Conservation (phyloP, 2,329 filamentous ascomycete genomes). For the Ceratocystis colombiana region DNA sequence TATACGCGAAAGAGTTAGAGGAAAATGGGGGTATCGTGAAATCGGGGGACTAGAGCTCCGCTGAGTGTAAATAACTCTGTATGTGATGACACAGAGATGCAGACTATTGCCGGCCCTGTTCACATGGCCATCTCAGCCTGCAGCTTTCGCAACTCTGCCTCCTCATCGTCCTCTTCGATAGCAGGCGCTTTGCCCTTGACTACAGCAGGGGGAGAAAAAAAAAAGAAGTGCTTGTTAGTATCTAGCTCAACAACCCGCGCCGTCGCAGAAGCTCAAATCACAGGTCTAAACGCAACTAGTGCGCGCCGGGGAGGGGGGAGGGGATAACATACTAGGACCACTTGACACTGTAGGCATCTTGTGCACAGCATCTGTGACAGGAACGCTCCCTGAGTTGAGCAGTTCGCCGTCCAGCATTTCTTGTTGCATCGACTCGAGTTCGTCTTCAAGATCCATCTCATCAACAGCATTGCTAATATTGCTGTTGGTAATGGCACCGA, state of each 20-base stretch:
- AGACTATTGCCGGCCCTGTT: conserved; percentile 27
- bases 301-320: not conserved
- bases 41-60: conserved; percentile 3
- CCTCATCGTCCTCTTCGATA: conserved; percentile 79
- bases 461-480: conserved; percentile 61
- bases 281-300: too few species aligned
- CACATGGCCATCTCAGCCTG: conserved; percentile 97
- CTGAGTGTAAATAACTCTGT: conserved; percentile 11
- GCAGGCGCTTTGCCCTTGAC: conserved; percentile 43
- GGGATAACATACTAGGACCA: conserved; percentile 57
- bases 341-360: conserved; percentile 65
- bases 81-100: not conserved
- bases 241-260: not conserved
- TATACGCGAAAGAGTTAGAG: not conserved
- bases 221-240: not conserved
- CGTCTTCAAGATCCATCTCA: conserved; percentile 75
- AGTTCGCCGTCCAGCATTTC: conserved; percentile 89
- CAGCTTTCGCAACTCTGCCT: conserved; percentile 83
- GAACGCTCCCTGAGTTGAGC: conserved; percentile 76
- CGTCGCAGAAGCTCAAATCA: not conserved
- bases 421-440: conserved; percentile 80
- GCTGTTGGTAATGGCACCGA: conserved; percentile 67
- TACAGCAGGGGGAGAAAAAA: conserved; percentile 28
- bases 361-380: conserved; percentile 67
- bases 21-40: conserved; percentile 4